These are phyloP conservation scores for Paraphysoderma sedebokerense DNA, from an alignment of 371 early-diverging fungal species.

Conservation along the genomic window DNA sequence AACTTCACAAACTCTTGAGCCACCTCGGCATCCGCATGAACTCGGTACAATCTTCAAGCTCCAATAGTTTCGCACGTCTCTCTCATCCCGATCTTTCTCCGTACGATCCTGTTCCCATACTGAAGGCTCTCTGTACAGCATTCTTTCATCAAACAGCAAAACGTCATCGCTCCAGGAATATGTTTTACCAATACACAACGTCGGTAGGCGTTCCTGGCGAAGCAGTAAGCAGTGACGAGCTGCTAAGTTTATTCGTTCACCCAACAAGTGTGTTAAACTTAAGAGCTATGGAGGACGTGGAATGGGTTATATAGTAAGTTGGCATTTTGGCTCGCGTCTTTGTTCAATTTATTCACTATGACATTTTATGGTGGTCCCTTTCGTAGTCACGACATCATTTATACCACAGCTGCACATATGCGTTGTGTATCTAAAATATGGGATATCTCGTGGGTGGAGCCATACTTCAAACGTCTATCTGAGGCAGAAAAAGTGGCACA, in stretches of 20 bases:
- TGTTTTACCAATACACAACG: slow-evolving; percentile 54
- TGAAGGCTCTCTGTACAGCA: slow-evolving; percentile 47
- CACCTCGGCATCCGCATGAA: not conserved
- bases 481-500: slow-evolving; percentile 13
- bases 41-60: no score
- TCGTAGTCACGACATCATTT: slow-evolving; percentile 34
- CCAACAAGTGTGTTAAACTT: slow-evolving; percentile 37
- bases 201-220: slow-evolving; percentile 1
- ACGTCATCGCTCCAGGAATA: slow-evolving; percentile 36
- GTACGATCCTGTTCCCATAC: slow-evolving; percentile 30
- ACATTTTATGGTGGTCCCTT: not conserved
- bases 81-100: not conserved
- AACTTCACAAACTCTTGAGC: not conserved
- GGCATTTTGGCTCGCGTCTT: not conserved
- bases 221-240: not conserved
- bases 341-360: not conserved
- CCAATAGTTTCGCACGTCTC: no score
- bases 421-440: slow-evolving; percentile 30
- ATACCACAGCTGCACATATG: slow-evolving; percentile 44
- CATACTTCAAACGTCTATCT: slow-evolving; percentile 15
- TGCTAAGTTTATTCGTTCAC: slow-evolving; percentile 46
- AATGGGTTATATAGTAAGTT: slow-evolving; percentile 58
- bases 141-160: slow-evolving; percentile 61
- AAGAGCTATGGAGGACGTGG: slow-evolving; percentile 25
- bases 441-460: slow-evolving; percentile 15